Conservation (phyloP, 176 grass and related monocot genomes). For the Triticum urartu region DNA sequence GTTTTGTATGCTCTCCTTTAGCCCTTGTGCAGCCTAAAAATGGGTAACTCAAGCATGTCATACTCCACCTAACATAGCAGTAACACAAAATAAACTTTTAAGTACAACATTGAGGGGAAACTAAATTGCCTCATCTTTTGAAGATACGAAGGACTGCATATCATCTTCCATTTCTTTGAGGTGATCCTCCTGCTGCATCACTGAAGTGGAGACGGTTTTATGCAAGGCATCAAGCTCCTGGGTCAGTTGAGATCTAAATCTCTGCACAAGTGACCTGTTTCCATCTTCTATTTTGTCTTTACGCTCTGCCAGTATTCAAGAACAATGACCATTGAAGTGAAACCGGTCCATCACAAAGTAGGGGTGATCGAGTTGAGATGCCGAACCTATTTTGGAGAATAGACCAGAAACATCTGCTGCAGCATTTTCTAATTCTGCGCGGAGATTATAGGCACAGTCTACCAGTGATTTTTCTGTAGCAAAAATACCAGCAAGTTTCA, state of each 20-base stretch:
- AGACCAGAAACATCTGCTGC: slow-evolving; percentile 87
- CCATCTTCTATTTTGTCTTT: slow-evolving; percentile 97
- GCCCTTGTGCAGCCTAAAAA: slow-evolving; percentile 71
- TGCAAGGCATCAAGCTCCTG: slow-evolving; percentile 87
- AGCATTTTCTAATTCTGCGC: slow-evolving; percentile 79
- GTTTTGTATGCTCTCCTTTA: slow-evolving; percentile 62
- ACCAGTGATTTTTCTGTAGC: slow-evolving; percentile 85
- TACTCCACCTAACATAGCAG: slow-evolving; percentile 12
- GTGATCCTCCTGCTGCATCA: slow-evolving; percentile 86
- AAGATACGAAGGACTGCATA: slow-evolving; percentile 96
- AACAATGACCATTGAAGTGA: slow-evolving; percentile 28
- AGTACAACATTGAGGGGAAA: slow-evolving; percentile 14
- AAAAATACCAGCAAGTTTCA: slow-evolving; percentile 31
- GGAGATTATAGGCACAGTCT: slow-evolving; percentile 83
- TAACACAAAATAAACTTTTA: slow-evolving; percentile 16
- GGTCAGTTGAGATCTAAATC: slow-evolving; percentile 78
- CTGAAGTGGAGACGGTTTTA: slow-evolving; percentile 82
- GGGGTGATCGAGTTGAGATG: slow-evolving; percentile 20
- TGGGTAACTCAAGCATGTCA: slow-evolving; percentile 35
- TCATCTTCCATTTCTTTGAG: slow-evolving; percentile 93
- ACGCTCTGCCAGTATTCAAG: slow-evolving; percentile 54
- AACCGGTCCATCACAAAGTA: slow-evolving; percentile 14
- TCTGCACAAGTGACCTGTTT: slow-evolving; percentile 85
- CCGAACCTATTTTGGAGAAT: slow-evolving; percentile 95
- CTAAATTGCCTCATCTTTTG: slow-evolving; percentile 66